A percentile compares a stretch with the other conserved stretches of the same genome.
Conservation (phyloP, 2,329 filamentous ascomycete species). For the Talaromyces sp. region DNA sequence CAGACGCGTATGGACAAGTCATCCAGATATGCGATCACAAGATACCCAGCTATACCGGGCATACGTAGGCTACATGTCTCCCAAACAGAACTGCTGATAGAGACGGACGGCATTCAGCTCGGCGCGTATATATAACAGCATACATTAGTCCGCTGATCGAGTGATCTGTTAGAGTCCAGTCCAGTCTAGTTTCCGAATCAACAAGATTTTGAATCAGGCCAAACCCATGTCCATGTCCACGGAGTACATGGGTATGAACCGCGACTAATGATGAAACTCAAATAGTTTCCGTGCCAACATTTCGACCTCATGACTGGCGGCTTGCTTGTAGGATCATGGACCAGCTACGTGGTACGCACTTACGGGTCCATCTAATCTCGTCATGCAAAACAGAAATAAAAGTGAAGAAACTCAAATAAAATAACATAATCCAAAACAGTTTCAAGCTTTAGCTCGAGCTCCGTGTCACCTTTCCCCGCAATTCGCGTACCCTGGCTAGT, state of each 20-base stretch:
- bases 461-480: constrained; percentile 1
- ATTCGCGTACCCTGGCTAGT: background rate
- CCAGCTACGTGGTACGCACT: background rate
- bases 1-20: background rate
- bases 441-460: constrained; percentile 1
- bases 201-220: background rate
- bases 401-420: background rate
- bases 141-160: background rate
- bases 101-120: background rate
- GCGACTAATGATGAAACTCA: background rate
- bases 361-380: background rate
- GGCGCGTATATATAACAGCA: background rate
- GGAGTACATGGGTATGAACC: background rate
- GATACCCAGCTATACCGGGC: background rate
- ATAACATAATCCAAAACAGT: background rate
- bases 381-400: background rate
- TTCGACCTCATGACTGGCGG: background rate
- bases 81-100: background rate
- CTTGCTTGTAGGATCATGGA: background rate
- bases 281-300: background rate
- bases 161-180: background rate
- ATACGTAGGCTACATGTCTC: background rate
- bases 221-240: background rate
- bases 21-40: background rate
- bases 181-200: background rate